A percentile compares a stretch with the other conserved stretches of the same genome.
Evolutionary conservation across 345 rosid genomes (phyloP).

Genomic region (Eucalyptus marginata): DNA sequence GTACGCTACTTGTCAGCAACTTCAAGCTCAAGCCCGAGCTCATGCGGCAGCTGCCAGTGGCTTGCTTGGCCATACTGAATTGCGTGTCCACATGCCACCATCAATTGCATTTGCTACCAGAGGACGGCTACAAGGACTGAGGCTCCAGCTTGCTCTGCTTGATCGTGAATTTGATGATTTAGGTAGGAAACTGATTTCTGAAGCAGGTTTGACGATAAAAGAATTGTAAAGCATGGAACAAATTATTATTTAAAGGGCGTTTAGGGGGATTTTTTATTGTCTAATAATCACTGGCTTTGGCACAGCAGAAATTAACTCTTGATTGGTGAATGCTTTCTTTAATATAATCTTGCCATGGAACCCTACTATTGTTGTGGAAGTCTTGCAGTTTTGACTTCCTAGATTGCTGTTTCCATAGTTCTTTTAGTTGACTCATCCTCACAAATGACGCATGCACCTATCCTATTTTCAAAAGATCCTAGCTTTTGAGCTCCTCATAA

Average conservation of each 20-base stretch:
- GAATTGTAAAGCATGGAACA: not conserved
- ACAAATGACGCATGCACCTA: not conserved
- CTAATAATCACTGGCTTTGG: not conserved
- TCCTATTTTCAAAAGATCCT: not conserved
- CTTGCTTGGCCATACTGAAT: conserved; percentile 76
- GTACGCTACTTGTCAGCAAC: conserved; percentile 92
- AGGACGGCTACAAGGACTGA: conserved; percentile 86
- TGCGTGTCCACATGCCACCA: conserved; percentile 86
- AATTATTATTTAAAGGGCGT: not conserved
- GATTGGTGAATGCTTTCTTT: not conserved
- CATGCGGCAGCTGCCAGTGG: conserved; percentile 87
- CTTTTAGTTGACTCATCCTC: not conserved
- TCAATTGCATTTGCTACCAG: conserved; percentile 83
- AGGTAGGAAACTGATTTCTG: conserved; percentile 23
- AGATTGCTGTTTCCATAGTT: not conserved
- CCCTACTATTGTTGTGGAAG: not conserved
- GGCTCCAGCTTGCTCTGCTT: conserved; percentile 95
- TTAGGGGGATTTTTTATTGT: not conserved
- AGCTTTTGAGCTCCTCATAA: not conserved
- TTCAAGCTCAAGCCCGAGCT: conserved; percentile 93
- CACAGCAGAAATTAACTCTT: not conserved
- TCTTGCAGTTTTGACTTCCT: not conserved
- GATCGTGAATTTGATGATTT: conserved; percentile 92
- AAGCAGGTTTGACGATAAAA: not conserved
- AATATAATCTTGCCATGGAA: not conserved